Evolutionary conservation across 768 basidiomycete species (phyloP), one percentile per base, ranked within the genome.

Genomic region (Peribolospora kevripleyi): DNA sequence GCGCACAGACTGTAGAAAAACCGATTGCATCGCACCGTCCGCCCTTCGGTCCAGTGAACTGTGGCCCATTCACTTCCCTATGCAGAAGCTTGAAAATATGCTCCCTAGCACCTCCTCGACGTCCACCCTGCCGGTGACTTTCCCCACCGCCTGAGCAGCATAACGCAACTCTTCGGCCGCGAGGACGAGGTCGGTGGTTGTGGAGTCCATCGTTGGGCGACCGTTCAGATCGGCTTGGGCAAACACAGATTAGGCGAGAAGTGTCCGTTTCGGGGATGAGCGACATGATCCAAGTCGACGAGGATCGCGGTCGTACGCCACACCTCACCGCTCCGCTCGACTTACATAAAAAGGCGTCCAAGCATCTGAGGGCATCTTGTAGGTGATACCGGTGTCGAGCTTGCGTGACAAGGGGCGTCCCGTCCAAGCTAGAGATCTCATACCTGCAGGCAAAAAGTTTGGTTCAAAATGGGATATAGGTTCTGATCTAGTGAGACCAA

Each of bases 151-250:
- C 56, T 76, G 75, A 0, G 81, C 79, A 2, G 85, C 87, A 63
- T 87, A 85, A 37, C 87, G 77, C 37, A 91, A 71, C 63, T 87
- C 84, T 65, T 91, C 87, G 0, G 85, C 85, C 4, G 76, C 84
- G 8, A 83, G 64, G 5, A 88, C 84, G 4, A 88, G 69, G 58
- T 87, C 82, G n/a, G 75, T 72, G 1, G 74, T 25, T 25, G 25
- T 25, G 25, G 25, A 25, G 25, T 25, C 25, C 25, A 25, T 25
- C 25, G 25, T 25, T 1, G 25, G 25, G 25, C 25, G 25, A 25
- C 25, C 25, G 1, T 25, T 25, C 25, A 25, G 25, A 1, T 25
- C 25, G 1, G 25, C 25, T 25, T 25, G 25, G 25, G 25, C 25
- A 49, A n/a, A 51, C n/a, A 49, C n/a, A 25, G 50, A 25, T 25